Evolutionary conservation across 768 basidiomycete genomes (phyloP).

Genomic region (Exidia glandulosa): DNA sequence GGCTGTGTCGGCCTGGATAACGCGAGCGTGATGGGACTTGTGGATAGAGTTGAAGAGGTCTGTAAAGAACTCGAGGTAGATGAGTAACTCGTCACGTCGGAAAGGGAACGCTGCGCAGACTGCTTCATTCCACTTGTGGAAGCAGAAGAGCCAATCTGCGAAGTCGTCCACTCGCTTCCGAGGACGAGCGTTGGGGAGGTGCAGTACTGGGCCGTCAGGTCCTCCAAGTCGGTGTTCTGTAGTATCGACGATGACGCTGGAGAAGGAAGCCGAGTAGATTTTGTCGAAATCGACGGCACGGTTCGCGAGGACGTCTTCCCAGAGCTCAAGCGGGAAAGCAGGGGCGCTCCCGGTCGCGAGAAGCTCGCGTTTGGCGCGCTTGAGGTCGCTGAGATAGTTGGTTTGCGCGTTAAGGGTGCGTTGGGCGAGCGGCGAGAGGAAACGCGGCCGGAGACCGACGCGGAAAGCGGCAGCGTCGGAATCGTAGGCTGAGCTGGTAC

Average conservation of each 20-base stretch:
- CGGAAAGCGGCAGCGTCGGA: too few relatives aligned
- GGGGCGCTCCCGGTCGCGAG: background rate
- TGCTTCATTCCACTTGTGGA: background rate
- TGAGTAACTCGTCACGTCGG: background rate
- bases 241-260: background rate
- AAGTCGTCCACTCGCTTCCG: background rate
- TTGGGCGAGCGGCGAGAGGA: background rate
- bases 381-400: background rate
- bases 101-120: background rate
- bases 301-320: background rate
- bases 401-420: background rate
- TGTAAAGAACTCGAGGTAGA: background rate
- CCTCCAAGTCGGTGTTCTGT: background rate
- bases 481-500: too few relatives aligned
- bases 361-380: background rate
- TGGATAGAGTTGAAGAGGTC: background rate
- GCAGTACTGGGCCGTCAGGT: background rate
- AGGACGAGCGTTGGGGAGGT: background rate
- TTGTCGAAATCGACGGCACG: background rate
- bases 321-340: background rate
- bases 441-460: too few relatives aligned
- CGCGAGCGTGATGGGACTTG: background rate
- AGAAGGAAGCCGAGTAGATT: background rate
- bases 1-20: background rate
- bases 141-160: background rate